Conservation (phyloP, 257 asterid species). For the Lycium ferocissimum region DNA sequence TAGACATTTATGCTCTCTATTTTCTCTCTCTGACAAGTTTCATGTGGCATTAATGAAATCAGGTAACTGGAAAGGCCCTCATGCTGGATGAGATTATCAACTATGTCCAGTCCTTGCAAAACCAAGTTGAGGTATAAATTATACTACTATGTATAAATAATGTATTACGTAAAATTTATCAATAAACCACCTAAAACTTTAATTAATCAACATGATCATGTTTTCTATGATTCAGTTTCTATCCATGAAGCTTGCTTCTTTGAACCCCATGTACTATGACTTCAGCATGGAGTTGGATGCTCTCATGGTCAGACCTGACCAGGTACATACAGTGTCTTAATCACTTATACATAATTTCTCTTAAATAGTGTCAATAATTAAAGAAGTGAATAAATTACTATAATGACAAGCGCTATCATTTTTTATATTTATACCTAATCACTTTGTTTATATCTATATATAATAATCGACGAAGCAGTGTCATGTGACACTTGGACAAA, state of each 20-base stretch:
- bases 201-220: too few relatives aligned
- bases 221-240: constrained; percentile 60
- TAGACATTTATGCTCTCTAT: too few relatives aligned
- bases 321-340: constrained; percentile 43
- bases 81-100: constrained; percentile 91
- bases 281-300: constrained; percentile 73
- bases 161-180: too few relatives aligned
- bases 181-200: not conserved
- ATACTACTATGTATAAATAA: too few relatives aligned
- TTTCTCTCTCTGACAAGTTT: constrained; percentile 30
- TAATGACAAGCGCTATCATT: not conserved
- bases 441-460: not conserved
- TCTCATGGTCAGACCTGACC: constrained; percentile 64
- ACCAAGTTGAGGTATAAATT: constrained; percentile 82
- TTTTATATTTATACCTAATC: not conserved
- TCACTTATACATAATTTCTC: too few relatives aligned
- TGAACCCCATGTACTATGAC: constrained; percentile 68
- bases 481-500: not conserved
- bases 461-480: not conserved
- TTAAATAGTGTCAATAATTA: not conserved
- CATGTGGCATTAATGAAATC: constrained; percentile 50
- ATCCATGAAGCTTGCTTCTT: constrained; percentile 87
- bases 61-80: constrained; percentile 95
- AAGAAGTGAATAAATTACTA: not conserved
- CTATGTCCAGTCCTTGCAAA: constrained; percentile 85